Percentiles rank a stretch among this genome's conserved stretches.
phyloP scores from a whole-genome alignment of 75 land plant species.

The Cunninghamia lanceolata region DNA sequence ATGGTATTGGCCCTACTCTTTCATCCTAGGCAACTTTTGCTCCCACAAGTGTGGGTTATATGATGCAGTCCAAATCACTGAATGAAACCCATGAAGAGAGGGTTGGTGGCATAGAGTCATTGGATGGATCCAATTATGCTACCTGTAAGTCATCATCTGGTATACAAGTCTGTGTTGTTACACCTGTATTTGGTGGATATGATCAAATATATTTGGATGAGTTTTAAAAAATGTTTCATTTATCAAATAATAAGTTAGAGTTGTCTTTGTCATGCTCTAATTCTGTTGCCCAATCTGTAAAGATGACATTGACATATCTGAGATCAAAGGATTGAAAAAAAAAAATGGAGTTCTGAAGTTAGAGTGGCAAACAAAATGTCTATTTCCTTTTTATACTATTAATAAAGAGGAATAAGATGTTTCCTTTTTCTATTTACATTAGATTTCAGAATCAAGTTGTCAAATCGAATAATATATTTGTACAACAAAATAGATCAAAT shows the following conservation, averaged over 20 bases:
- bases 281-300: constrained; percentile 8
- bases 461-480: too few species aligned
- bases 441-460: too few species aligned
- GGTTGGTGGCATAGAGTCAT: not conserved
- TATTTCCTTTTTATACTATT: too few species aligned
- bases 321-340: constrained; percentile 40
- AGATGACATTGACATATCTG: constrained; percentile 31
- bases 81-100: not conserved
- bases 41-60: not conserved
- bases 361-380: constrained; percentile 7
- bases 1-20: not conserved
- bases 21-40: not conserved
- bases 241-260: not conserved
- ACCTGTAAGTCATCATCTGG: not conserved
- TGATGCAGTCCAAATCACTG: too few species aligned
- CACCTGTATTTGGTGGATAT: not conserved
- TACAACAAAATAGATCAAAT: too few species aligned
- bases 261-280: not conserved
- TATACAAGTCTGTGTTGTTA: not conserved
- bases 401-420: too few species aligned
- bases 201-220: not conserved
- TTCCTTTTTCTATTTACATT: too few species aligned
- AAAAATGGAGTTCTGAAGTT: constrained; percentile 25
- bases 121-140: not conserved
- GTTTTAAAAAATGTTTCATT: not conserved